Conservation (phyloP, 2,329 filamentous ascomycete genomes). For the Penicillium sp. region DNA sequence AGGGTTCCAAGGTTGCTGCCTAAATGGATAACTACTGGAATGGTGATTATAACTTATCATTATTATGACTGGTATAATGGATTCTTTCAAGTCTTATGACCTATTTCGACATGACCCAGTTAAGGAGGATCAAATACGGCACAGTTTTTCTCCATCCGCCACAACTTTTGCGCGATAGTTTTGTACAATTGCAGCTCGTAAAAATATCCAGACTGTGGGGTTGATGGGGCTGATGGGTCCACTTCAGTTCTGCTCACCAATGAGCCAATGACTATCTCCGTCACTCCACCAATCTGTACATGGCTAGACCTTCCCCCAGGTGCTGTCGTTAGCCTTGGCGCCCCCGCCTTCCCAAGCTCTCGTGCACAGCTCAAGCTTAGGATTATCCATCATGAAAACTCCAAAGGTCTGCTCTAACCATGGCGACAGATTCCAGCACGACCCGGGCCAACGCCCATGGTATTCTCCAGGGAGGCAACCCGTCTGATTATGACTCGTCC, state of each 20-base stretch:
- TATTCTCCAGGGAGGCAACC: constrained; percentile 70
- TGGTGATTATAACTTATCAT: no score
- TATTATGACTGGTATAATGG: no score
- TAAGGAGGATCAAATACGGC: no score
- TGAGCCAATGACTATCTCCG: background rate
- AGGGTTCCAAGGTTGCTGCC: no score
- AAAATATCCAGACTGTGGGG: background rate
- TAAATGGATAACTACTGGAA: no score
- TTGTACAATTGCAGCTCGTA: background rate
- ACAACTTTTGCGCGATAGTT: no score
- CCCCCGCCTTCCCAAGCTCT: background rate
- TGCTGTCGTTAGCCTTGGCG: background rate
- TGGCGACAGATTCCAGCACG: background rate
- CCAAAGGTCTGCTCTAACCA: background rate
- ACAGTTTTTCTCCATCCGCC: no score
- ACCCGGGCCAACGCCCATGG: constrained; percentile 56
- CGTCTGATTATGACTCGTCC: constrained; percentile 65
- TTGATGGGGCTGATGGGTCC: background rate
- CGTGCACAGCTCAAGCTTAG: background rate
- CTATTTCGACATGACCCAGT: no score
- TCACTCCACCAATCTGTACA: background rate
- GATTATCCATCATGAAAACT: background rate
- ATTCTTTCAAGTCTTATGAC: no score
- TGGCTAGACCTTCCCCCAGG: background rate
- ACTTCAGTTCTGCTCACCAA: background rate